Conservation (phyloP, 352 stramenopile species). For the Phytophthora cactorum region DNA sequence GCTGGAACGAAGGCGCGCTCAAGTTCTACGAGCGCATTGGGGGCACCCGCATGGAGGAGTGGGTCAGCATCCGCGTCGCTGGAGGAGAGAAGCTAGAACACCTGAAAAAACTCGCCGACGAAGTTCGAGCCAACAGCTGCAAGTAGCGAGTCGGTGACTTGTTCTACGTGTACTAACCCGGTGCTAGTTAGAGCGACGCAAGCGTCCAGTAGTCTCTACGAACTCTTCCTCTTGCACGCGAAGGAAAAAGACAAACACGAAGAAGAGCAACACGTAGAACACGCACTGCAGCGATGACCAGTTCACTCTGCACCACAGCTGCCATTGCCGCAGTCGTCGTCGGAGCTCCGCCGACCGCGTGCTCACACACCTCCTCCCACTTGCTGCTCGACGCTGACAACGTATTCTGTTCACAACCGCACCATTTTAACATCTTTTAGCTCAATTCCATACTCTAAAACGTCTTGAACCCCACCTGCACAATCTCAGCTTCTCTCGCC, state of each 20-base stretch:
- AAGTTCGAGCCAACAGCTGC: conserved; percentile 15
- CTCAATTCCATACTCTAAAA: neutral
- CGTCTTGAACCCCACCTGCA: conserved; percentile 14
- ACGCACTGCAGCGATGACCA: conserved; percentile 60
- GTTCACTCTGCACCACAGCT: conserved; percentile 61
- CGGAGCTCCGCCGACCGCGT: conserved; percentile 9
- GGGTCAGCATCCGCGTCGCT: conserved; percentile 33
- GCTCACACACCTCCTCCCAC: conserved; percentile 5
- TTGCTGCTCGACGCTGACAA: conserved; percentile 12
- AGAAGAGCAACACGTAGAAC: conserved; percentile 70
- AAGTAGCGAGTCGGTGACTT: conserved; percentile 3
- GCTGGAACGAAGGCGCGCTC: conserved; percentile 34
- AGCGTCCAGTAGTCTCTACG: conserved; percentile 26
- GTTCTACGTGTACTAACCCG: neutral
- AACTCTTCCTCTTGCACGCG: conserved; percentile 69
- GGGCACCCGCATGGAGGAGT: conserved; percentile 30
- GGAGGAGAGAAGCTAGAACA: conserved; percentile 28
- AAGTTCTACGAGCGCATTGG: conserved; percentile 32
- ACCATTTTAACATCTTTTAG: conserved; percentile 11
- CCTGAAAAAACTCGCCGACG: conserved; percentile 26
- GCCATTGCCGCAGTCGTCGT: conserved; percentile 39
- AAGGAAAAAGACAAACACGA: conserved; percentile 67
- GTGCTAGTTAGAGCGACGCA: conserved; percentile 14
- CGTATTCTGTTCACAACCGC: conserved; percentile 8
- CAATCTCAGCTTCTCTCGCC: conserved; percentile 11